Conservation (phyloP, 2,329 filamentous ascomycete species). For the Penicillium sp. region DNA sequence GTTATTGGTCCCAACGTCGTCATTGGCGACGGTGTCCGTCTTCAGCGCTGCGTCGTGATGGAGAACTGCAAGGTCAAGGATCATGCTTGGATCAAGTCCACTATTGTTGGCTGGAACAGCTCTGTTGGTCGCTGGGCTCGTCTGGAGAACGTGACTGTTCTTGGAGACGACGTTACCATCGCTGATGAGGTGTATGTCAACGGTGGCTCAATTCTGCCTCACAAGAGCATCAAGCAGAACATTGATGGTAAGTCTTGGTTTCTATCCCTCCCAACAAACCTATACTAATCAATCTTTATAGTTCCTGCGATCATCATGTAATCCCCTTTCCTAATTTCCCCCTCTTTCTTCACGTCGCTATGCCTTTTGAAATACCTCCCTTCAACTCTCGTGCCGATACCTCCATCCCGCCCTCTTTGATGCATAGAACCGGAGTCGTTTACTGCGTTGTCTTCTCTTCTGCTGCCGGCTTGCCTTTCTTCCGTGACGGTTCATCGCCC, state of each 20-base stretch:
- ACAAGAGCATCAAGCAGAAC: slow-evolving; percentile 99
- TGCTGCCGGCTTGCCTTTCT: slow-evolving; percentile 19
- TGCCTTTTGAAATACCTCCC: slow-evolving; percentile 23
- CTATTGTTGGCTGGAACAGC: slow-evolving; percentile 98
- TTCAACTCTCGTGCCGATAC: slow-evolving; percentile 23
- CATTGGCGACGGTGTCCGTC: slow-evolving; percentile 86
- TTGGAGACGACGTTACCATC: slow-evolving; percentile 96
- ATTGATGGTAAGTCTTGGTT: slow-evolving; percentile 66
- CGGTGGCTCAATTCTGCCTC: slow-evolving; percentile 87
- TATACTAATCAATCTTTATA: slow-evolving; percentile 20
- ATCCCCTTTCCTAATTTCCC: slow-evolving; percentile 20
- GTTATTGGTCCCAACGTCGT: slow-evolving; percentile 92
- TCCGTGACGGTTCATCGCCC: slow-evolving; percentile 16
- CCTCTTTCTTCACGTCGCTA: slow-evolving; percentile 28
- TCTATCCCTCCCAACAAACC: neutral
- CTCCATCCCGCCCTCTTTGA: slow-evolving; percentile 24
- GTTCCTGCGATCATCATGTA: slow-evolving; percentile 53
- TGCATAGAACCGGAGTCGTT: slow-evolving; percentile 42
- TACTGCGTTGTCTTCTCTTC: slow-evolving; percentile 30
- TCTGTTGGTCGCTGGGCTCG: slow-evolving; percentile 92
- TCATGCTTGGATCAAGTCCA: slow-evolving; percentile 98
- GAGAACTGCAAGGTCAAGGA: slow-evolving; percentile 94
- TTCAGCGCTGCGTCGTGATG: slow-evolving; percentile 89
- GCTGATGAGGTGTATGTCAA: slow-evolving; percentile 99
- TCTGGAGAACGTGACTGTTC: slow-evolving; percentile 95